Conservation (phyloP, 2,329 filamentous ascomycete genomes). For the Clarireedia homoeocarpa region DNA sequence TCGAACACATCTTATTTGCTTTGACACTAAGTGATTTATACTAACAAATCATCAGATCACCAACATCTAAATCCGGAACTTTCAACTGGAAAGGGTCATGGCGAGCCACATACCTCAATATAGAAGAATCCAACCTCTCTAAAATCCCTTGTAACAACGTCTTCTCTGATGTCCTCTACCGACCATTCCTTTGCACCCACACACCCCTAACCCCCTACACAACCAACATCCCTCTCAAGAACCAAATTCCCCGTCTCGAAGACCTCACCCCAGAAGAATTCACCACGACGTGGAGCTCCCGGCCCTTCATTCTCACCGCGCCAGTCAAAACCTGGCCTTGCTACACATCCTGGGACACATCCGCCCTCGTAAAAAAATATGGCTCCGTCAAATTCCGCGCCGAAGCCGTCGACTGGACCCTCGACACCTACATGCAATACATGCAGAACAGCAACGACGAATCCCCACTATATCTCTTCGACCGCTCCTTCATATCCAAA, state of each 20-base stretch:
- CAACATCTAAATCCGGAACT: conserved; percentile 24
- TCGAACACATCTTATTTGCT: neutral
- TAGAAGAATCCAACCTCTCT: conserved; percentile 44
- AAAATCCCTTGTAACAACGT: conserved; percentile 66
- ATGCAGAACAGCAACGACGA: conserved; percentile 76
- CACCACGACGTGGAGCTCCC: conserved; percentile 64
- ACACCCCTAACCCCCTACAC: conserved; percentile 60
- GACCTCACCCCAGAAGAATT: conserved; percentile 69
- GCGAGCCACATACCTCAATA: conserved; percentile 67
- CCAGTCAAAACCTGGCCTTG: conserved; percentile 79
- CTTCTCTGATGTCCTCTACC: conserved; percentile 84
- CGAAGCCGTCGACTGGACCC: conserved; percentile 88
- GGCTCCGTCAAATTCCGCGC: conserved; percentile 67
- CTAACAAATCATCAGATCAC: conserved; percentile 21
- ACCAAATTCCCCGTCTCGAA: conserved; percentile 63
- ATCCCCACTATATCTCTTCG: conserved; percentile 88
- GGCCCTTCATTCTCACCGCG: conserved; percentile 78
- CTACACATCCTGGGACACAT: conserved; percentile 64
- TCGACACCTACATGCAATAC: conserved; percentile 74
- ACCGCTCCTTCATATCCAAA: conserved; percentile 78
- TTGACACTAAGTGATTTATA: neutral
- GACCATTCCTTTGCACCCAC: conserved; percentile 84
- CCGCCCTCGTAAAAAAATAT: conserved; percentile 58
- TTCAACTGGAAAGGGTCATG: conserved; percentile 70
- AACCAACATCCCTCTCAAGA: conserved; percentile 61